Evolutionary conservation across 169 alveolate species (phyloP).

Genomic region (Plasmodium inui): DNA sequence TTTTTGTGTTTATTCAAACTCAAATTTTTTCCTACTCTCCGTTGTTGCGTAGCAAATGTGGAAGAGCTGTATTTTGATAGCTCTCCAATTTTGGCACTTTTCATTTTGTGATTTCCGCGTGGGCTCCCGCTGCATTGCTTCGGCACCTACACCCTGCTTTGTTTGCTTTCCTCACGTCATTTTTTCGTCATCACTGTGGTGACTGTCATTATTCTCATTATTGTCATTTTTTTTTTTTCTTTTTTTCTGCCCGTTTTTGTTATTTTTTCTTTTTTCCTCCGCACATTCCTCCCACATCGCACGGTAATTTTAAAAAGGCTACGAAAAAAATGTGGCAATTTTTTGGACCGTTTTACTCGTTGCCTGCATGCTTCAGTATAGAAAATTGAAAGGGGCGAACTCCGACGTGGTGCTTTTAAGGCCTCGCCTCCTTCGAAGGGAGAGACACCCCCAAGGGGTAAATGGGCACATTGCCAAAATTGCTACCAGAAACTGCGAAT

Average conservation of each 20-base stretch:
- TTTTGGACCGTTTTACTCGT: neutral
- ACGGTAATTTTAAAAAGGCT: neutral
- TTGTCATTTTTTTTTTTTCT: neutral
- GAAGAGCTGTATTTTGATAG: neutral
- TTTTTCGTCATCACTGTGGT: neutral
- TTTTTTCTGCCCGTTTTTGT: neutral
- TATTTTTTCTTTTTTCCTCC: neutral
- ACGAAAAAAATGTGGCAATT: neutral
- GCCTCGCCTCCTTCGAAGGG: neutral
- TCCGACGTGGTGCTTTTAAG: neutral
- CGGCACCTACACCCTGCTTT: neutral
- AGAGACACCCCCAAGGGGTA: neutral
- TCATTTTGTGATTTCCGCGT: neutral
- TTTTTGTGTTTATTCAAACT: neutral
- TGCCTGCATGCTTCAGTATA: neutral
- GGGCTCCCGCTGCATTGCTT: neutral
- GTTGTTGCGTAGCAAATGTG: neutral
- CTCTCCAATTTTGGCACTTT: neutral
- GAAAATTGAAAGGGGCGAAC: neutral
- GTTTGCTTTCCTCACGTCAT: neutral
- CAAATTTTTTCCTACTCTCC: neutral
- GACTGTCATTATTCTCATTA: neutral
- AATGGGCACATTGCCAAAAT: neutral
- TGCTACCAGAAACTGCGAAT: neutral
- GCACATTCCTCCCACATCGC: neutral